Base-by-base conservation (phyloP, 2,329 filamentous ascomycete genomes). In the Colletotrichum sp. region DNA sequence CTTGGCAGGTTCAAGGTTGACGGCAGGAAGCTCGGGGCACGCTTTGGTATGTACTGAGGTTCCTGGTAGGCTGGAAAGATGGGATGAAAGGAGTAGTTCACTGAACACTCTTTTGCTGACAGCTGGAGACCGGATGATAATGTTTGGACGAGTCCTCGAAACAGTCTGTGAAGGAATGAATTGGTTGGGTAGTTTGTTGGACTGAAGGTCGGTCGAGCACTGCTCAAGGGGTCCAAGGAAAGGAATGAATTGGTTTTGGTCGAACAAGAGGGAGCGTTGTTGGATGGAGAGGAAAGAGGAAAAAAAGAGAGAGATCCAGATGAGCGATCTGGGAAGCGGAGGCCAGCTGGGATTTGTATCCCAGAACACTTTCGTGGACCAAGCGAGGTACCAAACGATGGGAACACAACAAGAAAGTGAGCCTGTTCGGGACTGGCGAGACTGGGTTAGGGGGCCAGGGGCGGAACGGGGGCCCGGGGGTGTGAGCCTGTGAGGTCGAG, bases 181-280 rank as follows among this genome's bases (percentile, higher is more conserved):
- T 76, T 52, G 55, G 27, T 74, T 61, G 57, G 32, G n/a, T 59
- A 52, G 44, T 52, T n/a, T 52, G 29, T 63, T 62, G 57, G 44
- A 65, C 67, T 68, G 71, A 19, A 70, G 72, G 62, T 72, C 63
- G 72, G 49, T 76, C 65, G 76, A 77, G 76, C 76, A 66, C 76
- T 76, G 76, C 76, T 77, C 76, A 69, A 63, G 76, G 49, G 30
- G 62, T 66, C 59, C 73, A 61, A 39, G 36, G 63, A 57, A 77
- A 75, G 62, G 75, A 77, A 71, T 76, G 76, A 75, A 77, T 68
- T 68, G 44, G n/a, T 27, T 71, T 72, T 68, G 68, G 63, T 75
- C 72, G 39, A 77, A 77, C 76, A 76, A 72, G 64, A 77, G 61
- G 34, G 76, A 76, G 69, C 39, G 73, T 77, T 66, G 70, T 71